Evolutionary conservation across 441 rosid genomes (phyloP).

Genomic region (Kokia cookei): DNA sequence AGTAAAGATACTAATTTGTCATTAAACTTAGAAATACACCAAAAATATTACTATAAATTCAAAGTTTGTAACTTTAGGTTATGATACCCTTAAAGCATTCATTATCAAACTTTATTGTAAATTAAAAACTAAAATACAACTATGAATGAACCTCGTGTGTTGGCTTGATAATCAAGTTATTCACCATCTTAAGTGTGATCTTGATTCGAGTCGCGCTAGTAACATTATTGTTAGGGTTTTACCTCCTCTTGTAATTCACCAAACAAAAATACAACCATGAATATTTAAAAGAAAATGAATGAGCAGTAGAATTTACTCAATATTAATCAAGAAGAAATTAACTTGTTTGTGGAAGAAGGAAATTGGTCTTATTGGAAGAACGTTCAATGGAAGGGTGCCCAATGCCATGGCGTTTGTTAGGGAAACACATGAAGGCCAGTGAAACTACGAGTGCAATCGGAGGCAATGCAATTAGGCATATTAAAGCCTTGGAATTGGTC

Average conservation of each 20-base stretch:
- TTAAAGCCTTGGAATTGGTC: constrained; percentile 34
- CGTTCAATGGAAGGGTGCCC: constrained; percentile 53
- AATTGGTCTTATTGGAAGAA: neutral
- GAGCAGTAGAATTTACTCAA: neutral
- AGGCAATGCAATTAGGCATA: constrained; percentile 49
- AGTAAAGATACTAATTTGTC: too few relatives aligned
- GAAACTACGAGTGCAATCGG: constrained; percentile 50
- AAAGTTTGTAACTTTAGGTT: neutral
- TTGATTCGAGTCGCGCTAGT: too few relatives aligned
- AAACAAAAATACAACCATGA: neutral
- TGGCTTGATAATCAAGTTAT: too few relatives aligned
- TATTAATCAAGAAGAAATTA: neutral
- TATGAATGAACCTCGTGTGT: neutral
- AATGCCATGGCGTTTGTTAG: constrained; percentile 76
- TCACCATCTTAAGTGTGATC: too few relatives aligned
- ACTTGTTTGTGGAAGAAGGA: neutral
- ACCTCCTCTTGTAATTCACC: too few relatives aligned
- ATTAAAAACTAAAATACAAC: neutral
- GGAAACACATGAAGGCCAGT: constrained; percentile 38
- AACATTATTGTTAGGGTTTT: too few relatives aligned
- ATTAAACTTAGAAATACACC: too few relatives aligned
- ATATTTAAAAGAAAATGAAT: neutral
- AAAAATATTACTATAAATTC: too few relatives aligned
- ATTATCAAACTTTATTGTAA: neutral
- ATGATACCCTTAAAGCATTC: neutral